These are phyloP conservation scores for Luffa aegyptiaca DNA, from an alignment of 306 rosid species.

Conservation along the genomic window DNA sequence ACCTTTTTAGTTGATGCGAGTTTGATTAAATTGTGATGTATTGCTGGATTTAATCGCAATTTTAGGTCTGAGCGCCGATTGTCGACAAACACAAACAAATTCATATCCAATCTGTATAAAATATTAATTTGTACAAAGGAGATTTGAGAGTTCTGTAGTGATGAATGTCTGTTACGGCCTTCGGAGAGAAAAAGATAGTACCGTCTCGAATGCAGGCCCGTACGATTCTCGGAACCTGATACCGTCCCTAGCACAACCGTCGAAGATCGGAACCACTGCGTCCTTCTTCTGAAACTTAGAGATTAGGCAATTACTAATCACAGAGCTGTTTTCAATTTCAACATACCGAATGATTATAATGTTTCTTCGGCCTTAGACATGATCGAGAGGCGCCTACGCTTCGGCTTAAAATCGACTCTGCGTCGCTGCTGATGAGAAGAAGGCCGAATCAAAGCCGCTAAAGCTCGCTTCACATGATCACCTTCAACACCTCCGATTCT, in stretches of 20 bases:
- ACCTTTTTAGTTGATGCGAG: not conserved
- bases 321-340: not conserved
- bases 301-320: not conserved
- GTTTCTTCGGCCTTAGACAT: slow-evolving; percentile 47
- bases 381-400: slow-evolving; percentile 74
- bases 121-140: not conserved
- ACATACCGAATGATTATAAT: not conserved
- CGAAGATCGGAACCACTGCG: not conserved
- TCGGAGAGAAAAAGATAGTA: not conserved
- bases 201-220: not conserved
- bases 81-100: not conserved
- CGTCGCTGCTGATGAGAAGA: slow-evolving; percentile 80
- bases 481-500: slow-evolving; percentile 94
- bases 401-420: slow-evolving; percentile 51
- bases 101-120: not conserved
- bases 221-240: not conserved
- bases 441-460: slow-evolving; percentile 79
- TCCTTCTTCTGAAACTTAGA: slow-evolving; percentile 3
- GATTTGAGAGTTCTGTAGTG: not conserved
- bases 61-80: not conserved
- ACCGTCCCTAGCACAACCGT: not conserved
- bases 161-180: not conserved
- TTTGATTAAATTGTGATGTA: not conserved
- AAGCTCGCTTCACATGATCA: slow-evolving; percentile 70
- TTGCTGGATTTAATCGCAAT: not conserved